Base-by-base conservation (phyloP, 768 basidiomycete genomes). In the Tulasnella sp. region DNA sequence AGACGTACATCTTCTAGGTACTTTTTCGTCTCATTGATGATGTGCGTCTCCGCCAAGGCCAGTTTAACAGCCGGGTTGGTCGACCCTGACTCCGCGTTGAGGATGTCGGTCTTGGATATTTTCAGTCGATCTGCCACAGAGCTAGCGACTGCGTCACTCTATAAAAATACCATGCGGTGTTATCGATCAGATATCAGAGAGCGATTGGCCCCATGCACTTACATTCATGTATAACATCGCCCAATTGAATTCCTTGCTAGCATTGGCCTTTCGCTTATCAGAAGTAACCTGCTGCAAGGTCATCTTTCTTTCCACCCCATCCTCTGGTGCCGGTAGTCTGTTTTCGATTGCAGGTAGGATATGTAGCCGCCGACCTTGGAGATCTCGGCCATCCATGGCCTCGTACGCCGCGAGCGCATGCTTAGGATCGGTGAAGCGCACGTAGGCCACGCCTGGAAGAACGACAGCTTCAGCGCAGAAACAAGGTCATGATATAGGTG, bases 221-320 rank as follows among this genome's bases (percentile, higher is more conserved):
- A 96, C 94, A 76, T 97, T 98, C 90, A 97, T 92, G 68, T 92
- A 97, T 59, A 98, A 69, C 78, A 92, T 86, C 53, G 84, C 82
- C 92, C 91, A 94, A 69, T 90, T 91, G 67, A 92, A 92, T 59
- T 85, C 86, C 62, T 83, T 83, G 30, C 84, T 84, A 15, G 86
- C 83, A 31, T 68, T 72, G 10, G 79, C 74, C 69, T 84, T 92
- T 59, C 81, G 75, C 66, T 84, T 82, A 31, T 76, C 76, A 21
- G 76, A 71, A 29, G 70, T 68, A 51, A 79, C 79, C 56, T 82
- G 82, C 60, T 82, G 87, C 60, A 89, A 72, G 3, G 81, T 69
- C 25, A 72, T 74, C 62, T 74, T 76, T 59, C 77, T 79, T 49
- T 73, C 0, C 65, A 3, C 72, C 2, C 49, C 53, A 19, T 22